Conservation (phyloP, 2,329 filamentous ascomycete genomes). For the Fusarium sp. region DNA sequence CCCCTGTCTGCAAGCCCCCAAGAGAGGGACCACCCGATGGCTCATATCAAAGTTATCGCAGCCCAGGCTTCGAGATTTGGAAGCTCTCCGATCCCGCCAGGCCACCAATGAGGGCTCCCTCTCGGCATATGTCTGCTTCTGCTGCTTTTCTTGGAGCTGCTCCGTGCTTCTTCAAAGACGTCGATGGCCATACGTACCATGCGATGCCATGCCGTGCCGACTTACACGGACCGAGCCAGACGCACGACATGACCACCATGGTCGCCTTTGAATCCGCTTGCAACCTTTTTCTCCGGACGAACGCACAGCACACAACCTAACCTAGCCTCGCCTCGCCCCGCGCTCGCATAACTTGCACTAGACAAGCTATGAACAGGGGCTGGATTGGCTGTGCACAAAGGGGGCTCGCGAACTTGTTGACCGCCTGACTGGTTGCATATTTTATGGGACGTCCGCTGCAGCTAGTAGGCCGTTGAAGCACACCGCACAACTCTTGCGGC, state of each 20-base stretch:
- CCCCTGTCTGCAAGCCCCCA: slow-evolving; percentile 19
- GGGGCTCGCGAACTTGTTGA: slow-evolving; percentile 40
- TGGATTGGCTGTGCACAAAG: slow-evolving; percentile 34
- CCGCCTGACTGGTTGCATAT: slow-evolving; percentile 48
- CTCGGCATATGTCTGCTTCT: slow-evolving; percentile 31
- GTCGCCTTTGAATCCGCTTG: neutral
- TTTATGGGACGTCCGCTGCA: slow-evolving; percentile 47
- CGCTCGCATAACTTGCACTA: slow-evolving; percentile 40
- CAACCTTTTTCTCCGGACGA: slow-evolving; percentile 8
- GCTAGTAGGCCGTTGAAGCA: slow-evolving; percentile 43
- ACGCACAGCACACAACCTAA: slow-evolving; percentile 13
- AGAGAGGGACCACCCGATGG: slow-evolving; percentile 14
- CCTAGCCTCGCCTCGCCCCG: slow-evolving; percentile 28
- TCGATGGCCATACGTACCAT: slow-evolving; percentile 6
- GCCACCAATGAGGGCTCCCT: slow-evolving; percentile 37
- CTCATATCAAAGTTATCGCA: slow-evolving; percentile 41
- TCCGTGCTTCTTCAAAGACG: slow-evolving; percentile 38
- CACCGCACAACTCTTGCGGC: slow-evolving; percentile 44
- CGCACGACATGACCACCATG: slow-evolving; percentile 18
- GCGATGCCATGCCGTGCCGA: slow-evolving; percentile 9
- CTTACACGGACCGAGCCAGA: slow-evolving; percentile 34
- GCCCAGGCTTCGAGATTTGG: slow-evolving; percentile 18
- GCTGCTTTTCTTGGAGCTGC: slow-evolving; percentile 33
- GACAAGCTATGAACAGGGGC: slow-evolving; percentile 35
- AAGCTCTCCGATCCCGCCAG: slow-evolving; percentile 13